phyloP scores from a whole-genome alignment of 2,329 filamentous ascomycete genomes.

The Diplodia mutila region DNA sequence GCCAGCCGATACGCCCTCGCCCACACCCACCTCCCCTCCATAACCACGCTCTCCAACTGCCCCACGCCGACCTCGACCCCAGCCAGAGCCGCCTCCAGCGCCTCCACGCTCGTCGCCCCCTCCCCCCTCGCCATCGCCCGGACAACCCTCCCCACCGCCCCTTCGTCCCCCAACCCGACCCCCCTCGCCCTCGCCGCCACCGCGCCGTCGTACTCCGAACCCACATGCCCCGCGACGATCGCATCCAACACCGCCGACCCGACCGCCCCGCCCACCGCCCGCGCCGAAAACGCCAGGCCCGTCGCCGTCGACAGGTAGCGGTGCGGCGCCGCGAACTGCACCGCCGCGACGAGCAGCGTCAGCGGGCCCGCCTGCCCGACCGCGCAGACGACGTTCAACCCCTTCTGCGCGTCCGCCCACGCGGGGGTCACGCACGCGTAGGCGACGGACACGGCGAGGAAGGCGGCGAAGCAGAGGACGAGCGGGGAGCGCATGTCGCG shows the following conservation, averaged over 20 bases:
- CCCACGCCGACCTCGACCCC: conserved; percentile 28
- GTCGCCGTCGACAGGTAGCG: conserved; percentile 38
- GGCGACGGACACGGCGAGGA: conserved; percentile 35
- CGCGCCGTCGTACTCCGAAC: conserved; percentile 30
- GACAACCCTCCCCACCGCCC: conserved; percentile 31
- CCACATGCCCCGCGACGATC: conserved; percentile 35
- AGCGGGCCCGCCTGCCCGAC: conserved; percentile 37
- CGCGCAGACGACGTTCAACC: conserved; percentile 36
- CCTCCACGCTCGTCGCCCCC: conserved; percentile 26
- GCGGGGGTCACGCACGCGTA: conserved; percentile 35
- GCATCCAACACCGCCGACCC: conserved; percentile 39
- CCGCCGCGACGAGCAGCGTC: conserved; percentile 38
- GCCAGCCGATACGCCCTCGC: conserved; percentile 37
- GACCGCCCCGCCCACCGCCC: conserved; percentile 40
- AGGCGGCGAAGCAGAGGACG: conserved; percentile 35
- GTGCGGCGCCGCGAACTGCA: conserved; percentile 40
- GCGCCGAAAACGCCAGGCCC: conserved; percentile 39
- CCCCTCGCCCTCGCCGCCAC: not conserved
- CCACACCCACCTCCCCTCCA: conserved; percentile 38
- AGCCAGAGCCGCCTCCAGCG: conserved; percentile 24
- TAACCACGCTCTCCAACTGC: conserved; percentile 33
- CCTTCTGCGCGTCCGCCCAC: conserved; percentile 35
- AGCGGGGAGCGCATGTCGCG: conserved; percentile 39
- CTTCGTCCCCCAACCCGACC: conserved; percentile 19
- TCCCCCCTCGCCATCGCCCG: conserved; percentile 32